Base-by-base conservation (phyloP, 1,284 basidiomycete species). In the Ustilago tritici region DNA sequence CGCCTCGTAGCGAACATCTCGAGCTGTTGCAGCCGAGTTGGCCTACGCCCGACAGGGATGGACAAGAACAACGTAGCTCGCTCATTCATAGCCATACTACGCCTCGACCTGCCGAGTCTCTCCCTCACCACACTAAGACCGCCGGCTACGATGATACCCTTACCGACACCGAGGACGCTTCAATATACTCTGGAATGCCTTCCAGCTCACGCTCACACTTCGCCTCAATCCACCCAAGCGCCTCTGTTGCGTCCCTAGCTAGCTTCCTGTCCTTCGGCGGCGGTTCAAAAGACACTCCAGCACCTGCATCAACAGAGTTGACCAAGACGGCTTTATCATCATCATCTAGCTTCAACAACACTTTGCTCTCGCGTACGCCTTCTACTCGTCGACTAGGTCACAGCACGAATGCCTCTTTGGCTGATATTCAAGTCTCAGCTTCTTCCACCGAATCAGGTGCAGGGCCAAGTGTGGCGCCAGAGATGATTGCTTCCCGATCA, bases 211-310 rank as follows among this genome's bases (percentile, higher is more conserved):
- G 56, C 4, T 31, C 52, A 3, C 53, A 56, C 0, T 66, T 58
- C 11, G 36, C 38, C 4, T 46, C 40, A 0, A 28, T 55, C 17
- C 61, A 62, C 12, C 65, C 57, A 56, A 73, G 56, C 11, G 56
- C 61, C 17, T 73, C 70, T 2, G 53, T 65, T 8, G 57, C 60
- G 17, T 68, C 61, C 5, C 34, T 73, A 2, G 41, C 55, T 14
- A 61, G 61, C 52, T 9, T 58, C 5, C 3, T 49, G 28, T 64
- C 65, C 3, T 7, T 49, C 23, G 32, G 55, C 23, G 49, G 32
- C 10, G 47, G 53, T 11, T 35, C 2, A 0, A 34, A 50, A 15
- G 31, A 47, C 38, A n/a, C 40, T 3, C 28, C 19, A 15, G 23
- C 9, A n/a, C 8, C 8, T 38, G 38, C 11, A 8, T 12, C 52